A percentile compares a stretch with the other conserved stretches of the same genome.
Evolutionary conservation across 2,329 filamentous ascomycete genomes (phyloP).

Genomic region (Exophiala aquamarina): DNA sequence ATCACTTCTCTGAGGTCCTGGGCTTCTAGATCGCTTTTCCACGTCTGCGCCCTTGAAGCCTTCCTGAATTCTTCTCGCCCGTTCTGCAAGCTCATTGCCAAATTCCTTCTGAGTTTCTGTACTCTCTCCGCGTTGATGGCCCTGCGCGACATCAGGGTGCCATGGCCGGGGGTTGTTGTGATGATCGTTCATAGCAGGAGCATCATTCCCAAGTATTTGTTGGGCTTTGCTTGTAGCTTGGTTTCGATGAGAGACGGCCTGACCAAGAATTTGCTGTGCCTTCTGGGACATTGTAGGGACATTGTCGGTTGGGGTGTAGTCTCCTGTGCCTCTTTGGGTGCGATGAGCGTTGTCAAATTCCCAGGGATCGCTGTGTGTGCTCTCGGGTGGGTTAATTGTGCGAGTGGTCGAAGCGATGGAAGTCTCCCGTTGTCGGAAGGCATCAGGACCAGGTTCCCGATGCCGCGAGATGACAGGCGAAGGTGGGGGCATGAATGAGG

Average conservation of each 20-base stretch:
- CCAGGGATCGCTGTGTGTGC: constrained; percentile 56
- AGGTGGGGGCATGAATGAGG: constrained; percentile 68
- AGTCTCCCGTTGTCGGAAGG: constrained; percentile 10
- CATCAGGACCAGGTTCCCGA: background rate
- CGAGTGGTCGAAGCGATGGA: constrained; percentile 36
- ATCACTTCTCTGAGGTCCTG: constrained; percentile 33
- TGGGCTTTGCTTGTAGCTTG: constrained; percentile 26
- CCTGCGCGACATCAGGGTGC: constrained; percentile 47
- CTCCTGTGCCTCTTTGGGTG: constrained; percentile 12
- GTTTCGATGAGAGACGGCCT: constrained; percentile 35
- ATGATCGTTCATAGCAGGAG: constrained; percentile 10
- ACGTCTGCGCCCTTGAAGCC: constrained; percentile 45
- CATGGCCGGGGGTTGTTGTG: constrained; percentile 8
- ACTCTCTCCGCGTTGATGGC: constrained; percentile 45
- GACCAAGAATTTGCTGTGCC: constrained; percentile 40
- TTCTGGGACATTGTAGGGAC: constrained; percentile 34
- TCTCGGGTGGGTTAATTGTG: constrained; percentile 47
- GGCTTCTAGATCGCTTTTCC: constrained; percentile 45
- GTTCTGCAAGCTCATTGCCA: constrained; percentile 48
- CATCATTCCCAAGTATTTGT: constrained; percentile 22
- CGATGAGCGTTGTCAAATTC: constrained; percentile 53
- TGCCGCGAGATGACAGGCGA: constrained; percentile 34
- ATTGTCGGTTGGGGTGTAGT: constrained; percentile 15
- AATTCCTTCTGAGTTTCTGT: constrained; percentile 52
- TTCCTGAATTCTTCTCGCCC: constrained; percentile 48